Base-by-base conservation (phyloP, 1,139 yeast species). In the Candida sanyaensis region DNA sequence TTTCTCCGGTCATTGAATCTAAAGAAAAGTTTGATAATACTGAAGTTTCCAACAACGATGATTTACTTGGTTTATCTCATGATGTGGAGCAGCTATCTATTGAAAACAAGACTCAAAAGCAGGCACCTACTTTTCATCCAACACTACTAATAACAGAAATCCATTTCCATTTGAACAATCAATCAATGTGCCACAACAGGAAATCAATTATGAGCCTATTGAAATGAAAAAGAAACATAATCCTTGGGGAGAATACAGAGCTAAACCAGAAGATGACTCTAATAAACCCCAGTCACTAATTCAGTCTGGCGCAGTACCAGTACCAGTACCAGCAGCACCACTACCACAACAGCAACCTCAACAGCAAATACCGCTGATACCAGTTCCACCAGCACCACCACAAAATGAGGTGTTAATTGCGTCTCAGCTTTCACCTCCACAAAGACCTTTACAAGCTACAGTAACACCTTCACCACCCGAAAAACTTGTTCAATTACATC, bases 161-260 rank as follows among this genome's bases (percentile, higher is more conserved):
- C 56, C 56, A 31, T 54, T 52, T 34, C 59, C 58, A n/a, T 46
- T 44, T 33, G 36, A 45, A 9, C 12, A 37, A 12, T 21, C 41
- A 2, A 24, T 41, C 11, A 41, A 41, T 29, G 26, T 32, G 42
- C 45, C 51, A 5, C 57, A 42, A 51, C 55, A 26, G 44, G 47
- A 45, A 29, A 32, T 30, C 36, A 33, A 40, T 23, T 26, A 23
- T 26, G 42, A 46, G 28, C 40, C 34, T n/a, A 47, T 41, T n/a
- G 49, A 46, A 28, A 32, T 13, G 6, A 43, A 38, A 23, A 49
- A 58, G 38, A 57, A 59, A 27, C 46, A 61, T 11, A 65, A 65
- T 40, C 70, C 69, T 1, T 65, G 69, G 69, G 65, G 66, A 2
- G 61, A 58, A 10, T 64, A 53, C 46, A 49, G 58, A 40, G 43